These are phyloP conservation scores for Penicillium canariense DNA, from an alignment of 495 filamentous ascomycete genomes.

Conservation along the genomic window DNA sequence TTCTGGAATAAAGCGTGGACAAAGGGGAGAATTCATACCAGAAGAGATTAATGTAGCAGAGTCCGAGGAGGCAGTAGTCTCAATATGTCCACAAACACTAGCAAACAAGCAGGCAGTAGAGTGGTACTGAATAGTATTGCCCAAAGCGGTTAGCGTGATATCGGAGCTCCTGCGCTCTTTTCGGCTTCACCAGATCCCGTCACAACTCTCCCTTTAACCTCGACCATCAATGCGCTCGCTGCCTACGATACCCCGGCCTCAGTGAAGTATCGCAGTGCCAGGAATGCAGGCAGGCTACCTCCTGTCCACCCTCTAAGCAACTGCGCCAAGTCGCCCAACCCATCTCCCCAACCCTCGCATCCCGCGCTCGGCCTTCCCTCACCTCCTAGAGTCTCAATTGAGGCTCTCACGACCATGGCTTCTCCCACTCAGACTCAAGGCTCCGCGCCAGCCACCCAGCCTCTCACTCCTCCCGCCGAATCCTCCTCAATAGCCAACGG, in stretches of 20 bases:
- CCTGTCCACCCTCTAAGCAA: neutral
- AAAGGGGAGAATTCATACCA: no score
- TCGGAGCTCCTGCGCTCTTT: conserved; percentile 26
- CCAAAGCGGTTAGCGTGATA: conserved; percentile 21
- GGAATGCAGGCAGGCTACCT: conserved; percentile 3
- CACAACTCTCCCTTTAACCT: conserved; percentile 2
- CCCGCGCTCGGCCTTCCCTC: neutral
- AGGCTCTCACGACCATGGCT: conserved; percentile 29
- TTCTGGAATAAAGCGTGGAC: no score
- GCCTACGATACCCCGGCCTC: neutral
- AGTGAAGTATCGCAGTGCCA: neutral
- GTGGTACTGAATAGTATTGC: conserved; percentile 1
- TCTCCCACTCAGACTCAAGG: conserved; percentile 40
- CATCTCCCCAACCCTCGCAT: conserved; percentile 4
- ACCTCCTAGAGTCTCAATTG: conserved; percentile 5
- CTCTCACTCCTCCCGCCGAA: conserved; percentile 46
- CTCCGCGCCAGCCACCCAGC: conserved; percentile 38
- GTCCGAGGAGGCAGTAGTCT: no score
- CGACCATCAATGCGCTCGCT: neutral
- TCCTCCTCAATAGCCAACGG: conserved; percentile 27
- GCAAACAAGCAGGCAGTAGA: no score
- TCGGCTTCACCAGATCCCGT: conserved; percentile 16
- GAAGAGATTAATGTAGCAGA: no score
- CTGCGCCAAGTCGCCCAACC: neutral
- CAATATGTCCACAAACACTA: no score